Base-by-base conservation (phyloP, 306 rosid species). In the Quercus alba region DNA sequence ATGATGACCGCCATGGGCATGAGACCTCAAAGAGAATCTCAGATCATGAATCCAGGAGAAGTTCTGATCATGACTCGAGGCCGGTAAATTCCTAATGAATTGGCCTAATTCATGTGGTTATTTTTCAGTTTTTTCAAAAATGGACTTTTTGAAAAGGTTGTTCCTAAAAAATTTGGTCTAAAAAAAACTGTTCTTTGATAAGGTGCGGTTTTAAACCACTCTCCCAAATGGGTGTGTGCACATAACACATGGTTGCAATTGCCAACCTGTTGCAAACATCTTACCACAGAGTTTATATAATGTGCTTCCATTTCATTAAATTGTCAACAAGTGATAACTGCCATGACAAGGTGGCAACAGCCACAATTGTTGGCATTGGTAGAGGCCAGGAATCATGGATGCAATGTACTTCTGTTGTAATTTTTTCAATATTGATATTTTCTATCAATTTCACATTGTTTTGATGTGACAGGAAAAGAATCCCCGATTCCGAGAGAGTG, bases 401-500 rank as follows among this genome's bases (percentile, higher is more conserved):
- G 26, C 51, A 4, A 13, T 19, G 26, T 33, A 18, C 28, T 33
- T 33, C 8, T 35, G 59, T 75, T 73, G 56, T 73, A 61, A 59
- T 18, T 8, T 3, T 15, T 72, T 46, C 3, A 41, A 66, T 73
- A 12, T 56, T 62, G 44, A 49, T 80, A 17, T 6, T 58, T n/a
- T 71, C 75, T 73, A 62, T 49, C 23, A 17, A 73, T 28, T 73
- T 66, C 15, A 46, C 31, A 20, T 87, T 64, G 41, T 55, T 72
- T 13, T 80, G 56, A 67, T 83, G 56, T 81, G 66, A 69, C 89
- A 94, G 99, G 97, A 93, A 81, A 94, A 94, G 85, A 94, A 94
- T 85, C 99, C 99, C 52, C 90, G 99, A 72, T 94, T 94, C 81
- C 97, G 99, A 21, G 97, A 93, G 91, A 93, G 99, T 63, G 99